Evolutionary conservation across 2,329 filamentous ascomycete species (phyloP), one percentile per base, ranked within the genome.

Genomic region (Tolypocladium ovalisporum): DNA sequence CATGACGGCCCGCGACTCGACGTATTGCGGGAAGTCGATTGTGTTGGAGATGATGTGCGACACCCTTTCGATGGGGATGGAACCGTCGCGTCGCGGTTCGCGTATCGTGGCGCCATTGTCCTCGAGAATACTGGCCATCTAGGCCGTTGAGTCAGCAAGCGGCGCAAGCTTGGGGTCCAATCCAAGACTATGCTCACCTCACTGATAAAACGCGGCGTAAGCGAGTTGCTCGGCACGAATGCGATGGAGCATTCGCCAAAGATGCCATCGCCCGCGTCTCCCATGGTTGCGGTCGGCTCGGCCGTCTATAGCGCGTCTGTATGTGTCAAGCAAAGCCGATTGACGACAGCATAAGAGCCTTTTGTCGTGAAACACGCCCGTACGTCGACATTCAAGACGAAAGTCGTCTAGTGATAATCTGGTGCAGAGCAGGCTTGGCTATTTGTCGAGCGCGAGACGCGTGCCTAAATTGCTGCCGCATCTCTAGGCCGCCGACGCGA

Each of bases 11-110:
- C 87, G 80, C 1, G 90, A 86, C 60, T 83, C 80, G 59, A 83
- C 78, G 69, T 94, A 97, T 65, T 93, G 85, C n/a, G 89, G 86
- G 65, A 99, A 99, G 70, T 99, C 91, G 71, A 90, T 88, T 1
- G 88, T 93, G 58, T 86, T 84, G 57, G 92, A 77, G 54, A 85
- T 67, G 60, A 85, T 79, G 65, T 84, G 82, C 27, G 81, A 81
- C 54, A 77, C 75, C 57, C 76, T 64, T 54, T 74, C 67, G 34
- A 83, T 73, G 1, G 73, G 71, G 17, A 83, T 68, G 17, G 74
- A 73, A 63, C 78, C 79, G 62, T 82, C 73, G 59, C 75, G 71
- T 59, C 74, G 72, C 15, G 75, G 75, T 52, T 78, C 72, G 60
- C 79, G 68, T 2, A 82, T 71, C 37, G 72, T 66, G 57, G 76